Evolutionary conservation across 495 filamentous ascomycete species (phyloP).

Genomic region (Tetracladium setigerum): DNA sequence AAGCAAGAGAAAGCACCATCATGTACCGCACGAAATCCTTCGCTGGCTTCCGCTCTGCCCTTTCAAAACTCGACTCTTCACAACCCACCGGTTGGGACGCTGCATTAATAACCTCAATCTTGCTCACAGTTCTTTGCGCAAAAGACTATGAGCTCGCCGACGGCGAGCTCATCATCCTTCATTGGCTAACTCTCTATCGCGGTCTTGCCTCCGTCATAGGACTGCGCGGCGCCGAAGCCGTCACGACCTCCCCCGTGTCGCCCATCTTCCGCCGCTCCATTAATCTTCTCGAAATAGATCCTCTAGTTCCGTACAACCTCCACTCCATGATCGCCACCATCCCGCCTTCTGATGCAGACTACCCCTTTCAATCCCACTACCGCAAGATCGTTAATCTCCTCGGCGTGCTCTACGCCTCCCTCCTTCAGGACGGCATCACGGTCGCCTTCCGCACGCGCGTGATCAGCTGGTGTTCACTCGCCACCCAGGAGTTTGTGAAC

Average conservation of each 20-base stretch:
- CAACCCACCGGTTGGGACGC: constrained; percentile 21
- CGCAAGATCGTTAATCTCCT: constrained; percentile 13
- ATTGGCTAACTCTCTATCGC: constrained; percentile 14
- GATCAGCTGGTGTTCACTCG: constrained; percentile 37
- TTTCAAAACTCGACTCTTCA: constrained; percentile 27
- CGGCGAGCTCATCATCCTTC: constrained; percentile 9
- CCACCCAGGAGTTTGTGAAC: constrained; percentile 42
- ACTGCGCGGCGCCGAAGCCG: background rate
- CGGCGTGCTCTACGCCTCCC: constrained; percentile 13
- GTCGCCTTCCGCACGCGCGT: constrained; percentile 8
- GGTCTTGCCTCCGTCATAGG: constrained; percentile 5
- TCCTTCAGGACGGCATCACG: constrained; percentile 9
- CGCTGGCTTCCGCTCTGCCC: constrained; percentile 35
- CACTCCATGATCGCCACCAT: constrained; percentile 11
- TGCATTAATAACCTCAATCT: constrained; percentile 12
- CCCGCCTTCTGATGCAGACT: constrained; percentile 11
- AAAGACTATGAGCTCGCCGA: background rate
- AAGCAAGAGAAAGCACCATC: constrained; percentile 18
- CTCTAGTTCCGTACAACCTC: constrained; percentile 7
- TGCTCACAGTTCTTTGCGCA: constrained; percentile 12
- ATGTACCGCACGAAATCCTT: constrained; percentile 35
- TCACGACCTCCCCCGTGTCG: background rate
- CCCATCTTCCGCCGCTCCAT: constrained; percentile 14
- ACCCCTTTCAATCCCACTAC: constrained; percentile 7
- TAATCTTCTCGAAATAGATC: background rate